A percentile compares a stretch with the other conserved stretches of the same genome.
phyloP scores from a whole-genome alignment of 495 filamentous ascomycete species.

The Beverwykella pulmonaria region DNA sequence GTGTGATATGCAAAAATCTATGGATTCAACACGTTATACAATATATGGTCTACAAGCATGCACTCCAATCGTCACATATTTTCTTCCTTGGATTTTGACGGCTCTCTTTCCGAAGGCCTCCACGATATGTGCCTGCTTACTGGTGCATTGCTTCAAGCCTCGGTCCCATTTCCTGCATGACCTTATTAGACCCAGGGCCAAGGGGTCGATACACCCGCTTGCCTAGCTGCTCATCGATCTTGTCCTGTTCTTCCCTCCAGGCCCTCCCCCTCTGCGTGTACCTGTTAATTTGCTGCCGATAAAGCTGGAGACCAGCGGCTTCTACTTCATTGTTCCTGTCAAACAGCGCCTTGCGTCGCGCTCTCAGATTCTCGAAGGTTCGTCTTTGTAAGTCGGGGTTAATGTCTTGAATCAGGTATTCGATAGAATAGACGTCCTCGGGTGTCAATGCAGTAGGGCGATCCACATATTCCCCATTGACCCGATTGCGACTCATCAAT shows the following conservation, averaged over 20 bases:
- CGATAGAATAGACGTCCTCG: slow-evolving; percentile 68
- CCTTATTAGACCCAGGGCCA: slow-evolving; percentile 28
- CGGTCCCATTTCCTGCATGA: background rate
- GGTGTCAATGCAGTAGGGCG: slow-evolving; percentile 59
- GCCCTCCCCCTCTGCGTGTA: slow-evolving; percentile 51
- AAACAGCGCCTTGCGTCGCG: slow-evolving; percentile 56
- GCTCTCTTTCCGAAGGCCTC: background rate
- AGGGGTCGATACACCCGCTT: slow-evolving; percentile 31
- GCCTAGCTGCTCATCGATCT: slow-evolving; percentile 47
- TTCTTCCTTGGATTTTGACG: too few species aligned
- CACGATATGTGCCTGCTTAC: background rate
- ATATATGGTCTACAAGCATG: too few species aligned
- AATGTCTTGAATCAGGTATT: slow-evolving; percentile 73
- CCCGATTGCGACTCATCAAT: slow-evolving; percentile 68
- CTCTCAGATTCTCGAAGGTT: slow-evolving; percentile 56
- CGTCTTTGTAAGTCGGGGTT: slow-evolving; percentile 29
- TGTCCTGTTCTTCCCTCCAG: slow-evolving; percentile 55
- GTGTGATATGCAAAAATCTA: too few species aligned
- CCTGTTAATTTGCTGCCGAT: slow-evolving; percentile 50
- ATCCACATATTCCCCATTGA: slow-evolving; percentile 66
- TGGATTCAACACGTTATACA: too few species aligned
- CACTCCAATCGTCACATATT: too few species aligned
- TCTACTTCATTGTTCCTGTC: slow-evolving; percentile 34
- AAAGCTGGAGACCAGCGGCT: slow-evolving; percentile 49
- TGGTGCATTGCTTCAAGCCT: background rate